phyloP scores from a whole-genome alignment of 495 filamentous ascomycete genomes.

The Neohortaea acidophila region DNA sequence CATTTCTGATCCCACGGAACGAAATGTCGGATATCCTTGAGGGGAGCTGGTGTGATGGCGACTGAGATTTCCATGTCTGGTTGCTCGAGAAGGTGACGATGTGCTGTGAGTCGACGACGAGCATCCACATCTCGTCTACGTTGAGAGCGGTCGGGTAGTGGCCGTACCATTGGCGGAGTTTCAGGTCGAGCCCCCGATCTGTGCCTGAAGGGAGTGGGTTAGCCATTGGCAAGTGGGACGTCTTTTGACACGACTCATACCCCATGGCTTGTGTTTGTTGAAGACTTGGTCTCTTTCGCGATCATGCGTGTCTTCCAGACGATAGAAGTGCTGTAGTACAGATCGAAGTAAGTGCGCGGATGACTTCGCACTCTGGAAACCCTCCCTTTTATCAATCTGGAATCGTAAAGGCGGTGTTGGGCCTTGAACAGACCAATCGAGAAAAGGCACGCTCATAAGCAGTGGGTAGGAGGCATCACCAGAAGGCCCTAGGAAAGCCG shows the following conservation, averaged over 20 bases:
- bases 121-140: slow-evolving; percentile 30
- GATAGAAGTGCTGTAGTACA: slow-evolving; percentile 27
- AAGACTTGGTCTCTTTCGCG: slow-evolving; percentile 27
- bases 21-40: slow-evolving; percentile 27
- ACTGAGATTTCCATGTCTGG: slow-evolving; percentile 28
- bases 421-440: slow-evolving; percentile 27
- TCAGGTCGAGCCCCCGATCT: slow-evolving; percentile 26
- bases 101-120: slow-evolving; percentile 24
- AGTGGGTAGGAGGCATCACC: slow-evolving; percentile 10
- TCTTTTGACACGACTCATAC: no score
- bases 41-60: slow-evolving; percentile 26
- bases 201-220: no score
- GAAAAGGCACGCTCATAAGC: slow-evolving; percentile 26
- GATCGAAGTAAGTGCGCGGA: slow-evolving; percentile 25
- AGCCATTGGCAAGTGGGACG: no score
- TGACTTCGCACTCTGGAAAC: slow-evolving; percentile 23
- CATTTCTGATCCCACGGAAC: slow-evolving; percentile 26
- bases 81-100: slow-evolving; percentile 29
- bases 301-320: slow-evolving; percentile 28
- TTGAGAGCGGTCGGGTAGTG: slow-evolving; percentile 27
- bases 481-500: slow-evolving; percentile 16
- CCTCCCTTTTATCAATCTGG: slow-evolving; percentile 26
- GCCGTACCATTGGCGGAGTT: slow-evolving; percentile 29
- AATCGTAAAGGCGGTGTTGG: slow-evolving; percentile 24
- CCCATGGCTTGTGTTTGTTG: slow-evolving; percentile 27